These are phyloP conservation scores for Colletotrichum truncatum DNA, from an alignment of 2,329 filamentous ascomycete species.

Conservation along the genomic window DNA sequence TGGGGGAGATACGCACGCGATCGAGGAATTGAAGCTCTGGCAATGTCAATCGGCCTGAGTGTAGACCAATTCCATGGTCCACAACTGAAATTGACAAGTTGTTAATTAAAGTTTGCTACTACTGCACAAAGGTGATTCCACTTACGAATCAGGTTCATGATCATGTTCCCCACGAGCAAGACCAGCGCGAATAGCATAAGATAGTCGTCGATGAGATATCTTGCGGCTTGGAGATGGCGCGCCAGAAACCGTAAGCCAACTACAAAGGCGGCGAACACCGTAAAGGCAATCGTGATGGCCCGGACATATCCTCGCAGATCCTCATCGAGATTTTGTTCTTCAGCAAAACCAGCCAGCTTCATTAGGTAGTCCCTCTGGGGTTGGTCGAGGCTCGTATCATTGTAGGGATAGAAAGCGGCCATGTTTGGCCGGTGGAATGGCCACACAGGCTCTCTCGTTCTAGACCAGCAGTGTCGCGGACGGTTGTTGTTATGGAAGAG, in stretches of 20 bases:
- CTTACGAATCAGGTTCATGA: conserved; percentile 24
- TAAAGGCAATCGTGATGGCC: conserved; percentile 24
- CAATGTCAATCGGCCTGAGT: conserved; percentile 19
- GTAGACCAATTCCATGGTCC: conserved; percentile 14
- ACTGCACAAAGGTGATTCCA: rapidly evolving
- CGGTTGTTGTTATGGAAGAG: not conserved
- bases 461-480: not conserved
- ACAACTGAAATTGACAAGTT: not conserved
- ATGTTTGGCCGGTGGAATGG: conserved; percentile 1
- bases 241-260: conserved; percentile 21
- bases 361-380: conserved; percentile 19
- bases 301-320: conserved; percentile 18
- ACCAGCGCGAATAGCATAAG: conserved; percentile 14
- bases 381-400: conserved; percentile 15
- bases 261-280: conserved; percentile 15
- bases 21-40: conserved; percentile 23
- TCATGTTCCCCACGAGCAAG: conserved; percentile 19
- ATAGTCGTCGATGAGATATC: conserved; percentile 24
- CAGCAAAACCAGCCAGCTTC: conserved; percentile 19
- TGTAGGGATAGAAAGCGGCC: conserved; percentile 24
- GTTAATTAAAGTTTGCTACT: not conserved
- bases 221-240: conserved; percentile 21
- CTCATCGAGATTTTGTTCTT: conserved; percentile 15
- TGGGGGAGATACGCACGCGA: not conserved
- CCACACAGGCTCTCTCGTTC: conserved; percentile 16